Percentiles rank a stretch among this genome's conserved stretches.
Evolutionary conservation across 495 filamentous ascomycete genomes (phyloP).

Genomic region (Oidiodendron maius): DNA sequence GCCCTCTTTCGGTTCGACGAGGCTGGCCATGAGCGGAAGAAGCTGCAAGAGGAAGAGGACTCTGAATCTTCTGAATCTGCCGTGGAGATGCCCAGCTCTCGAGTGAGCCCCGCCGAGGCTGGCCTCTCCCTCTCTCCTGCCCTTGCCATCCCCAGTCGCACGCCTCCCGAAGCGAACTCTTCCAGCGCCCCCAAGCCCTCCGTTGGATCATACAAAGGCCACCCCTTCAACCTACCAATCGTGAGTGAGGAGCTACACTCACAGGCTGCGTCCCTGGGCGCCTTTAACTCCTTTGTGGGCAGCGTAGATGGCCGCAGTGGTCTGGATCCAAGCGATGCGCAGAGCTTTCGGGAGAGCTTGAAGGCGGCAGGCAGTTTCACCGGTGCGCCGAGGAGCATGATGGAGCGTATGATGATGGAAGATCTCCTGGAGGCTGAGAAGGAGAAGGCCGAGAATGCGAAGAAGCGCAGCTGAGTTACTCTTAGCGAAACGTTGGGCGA

Average conservation of each 20-base stretch:
- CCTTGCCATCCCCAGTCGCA: slow-evolving; percentile 6
- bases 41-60: not conserved
- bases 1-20: slow-evolving; percentile 21
- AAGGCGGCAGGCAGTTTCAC: slow-evolving; percentile 7
- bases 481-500: too few species aligned
- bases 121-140: slow-evolving; percentile 14
- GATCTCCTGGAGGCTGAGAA: slow-evolving; percentile 17
- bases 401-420: slow-evolving; percentile 20
- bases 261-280: slow-evolving; percentile 16
- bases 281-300: slow-evolving; percentile 19
- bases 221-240: slow-evolving; percentile 19
- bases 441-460: too few species aligned
- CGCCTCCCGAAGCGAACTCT: not conserved
- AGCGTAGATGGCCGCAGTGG: slow-evolving; percentile 16
- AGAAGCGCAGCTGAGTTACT: too few species aligned
- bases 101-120: not conserved
- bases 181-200: not conserved
- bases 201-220: slow-evolving; percentile 16
- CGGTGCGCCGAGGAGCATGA: slow-evolving; percentile 15
- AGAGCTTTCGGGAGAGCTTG: slow-evolving; percentile 15
- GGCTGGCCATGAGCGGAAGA: not conserved
- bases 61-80: not conserved
- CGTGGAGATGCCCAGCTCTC: not conserved
- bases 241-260: slow-evolving; percentile 19
- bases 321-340: slow-evolving; percentile 13